Conservation (phyloP, 495 filamentous ascomycete species). For the Corynascus novoguineensis region DNA sequence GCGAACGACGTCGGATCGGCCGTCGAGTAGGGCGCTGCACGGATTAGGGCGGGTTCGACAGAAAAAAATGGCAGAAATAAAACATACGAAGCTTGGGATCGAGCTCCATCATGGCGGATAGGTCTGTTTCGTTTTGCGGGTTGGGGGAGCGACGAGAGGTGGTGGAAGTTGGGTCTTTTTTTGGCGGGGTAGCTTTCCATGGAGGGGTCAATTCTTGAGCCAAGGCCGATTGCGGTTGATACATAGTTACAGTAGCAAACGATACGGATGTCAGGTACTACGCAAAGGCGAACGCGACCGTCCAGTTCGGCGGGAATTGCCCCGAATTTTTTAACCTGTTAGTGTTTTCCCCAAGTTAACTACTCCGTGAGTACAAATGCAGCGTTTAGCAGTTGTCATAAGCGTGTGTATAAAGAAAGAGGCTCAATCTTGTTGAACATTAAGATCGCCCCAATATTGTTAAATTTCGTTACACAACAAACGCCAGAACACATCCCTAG, state of each 20-base stretch:
- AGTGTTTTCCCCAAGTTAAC: too few species aligned
- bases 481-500: too few species aligned
- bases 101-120: constrained; percentile 30
- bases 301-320: neutral
- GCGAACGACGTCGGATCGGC: constrained; percentile 83
- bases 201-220: constrained; percentile 3
- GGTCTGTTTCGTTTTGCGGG: neutral
- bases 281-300: neutral
- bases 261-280: too few species aligned
- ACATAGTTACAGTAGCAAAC: too few species aligned
- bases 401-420: too few species aligned
- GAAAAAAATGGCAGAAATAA: neutral
- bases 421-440: too few species aligned
- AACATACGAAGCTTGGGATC: constrained; percentile 27
- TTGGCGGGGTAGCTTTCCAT: constrained; percentile 10
- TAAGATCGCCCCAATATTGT: too few species aligned
- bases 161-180: neutral
- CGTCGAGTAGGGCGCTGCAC: constrained; percentile 67
- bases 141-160: neutral
- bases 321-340: neutral
- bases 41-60: neutral
- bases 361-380: too few species aligned
- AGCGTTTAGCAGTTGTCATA: too few species aligned
- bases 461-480: too few species aligned
- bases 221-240: too few species aligned